A percentile compares a stretch with the other conserved stretches of the same genome.
phyloP scores from a whole-genome alignment of 2,329 filamentous ascomycete genomes.

The Botrytis galanthina region DNA sequence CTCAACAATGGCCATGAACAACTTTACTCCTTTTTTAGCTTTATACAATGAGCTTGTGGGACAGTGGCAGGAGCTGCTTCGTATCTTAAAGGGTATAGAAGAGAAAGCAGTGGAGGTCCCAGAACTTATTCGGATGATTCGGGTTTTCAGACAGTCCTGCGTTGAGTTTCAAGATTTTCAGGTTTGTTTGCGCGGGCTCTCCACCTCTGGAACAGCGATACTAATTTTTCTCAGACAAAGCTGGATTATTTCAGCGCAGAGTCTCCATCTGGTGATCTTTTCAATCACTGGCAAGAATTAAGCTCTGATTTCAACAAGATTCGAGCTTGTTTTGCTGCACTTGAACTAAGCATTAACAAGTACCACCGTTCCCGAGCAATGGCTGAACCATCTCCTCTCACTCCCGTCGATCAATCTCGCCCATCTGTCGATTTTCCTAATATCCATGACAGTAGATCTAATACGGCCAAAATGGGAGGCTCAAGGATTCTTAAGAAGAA shows the following conservation, averaged over 20 bases:
- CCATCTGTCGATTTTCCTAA: neutral
- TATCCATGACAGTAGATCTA: neutral
- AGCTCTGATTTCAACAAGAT: neutral
- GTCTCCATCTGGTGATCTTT: neutral
- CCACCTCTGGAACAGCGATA: neutral
- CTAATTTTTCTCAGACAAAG: neutral
- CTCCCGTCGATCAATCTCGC: neutral
- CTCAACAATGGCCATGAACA: neutral
- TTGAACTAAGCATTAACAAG: neutral
- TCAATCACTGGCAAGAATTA: neutral
- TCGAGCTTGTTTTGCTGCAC: neutral
- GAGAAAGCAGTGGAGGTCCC: neutral
- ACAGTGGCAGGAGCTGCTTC: neutral
- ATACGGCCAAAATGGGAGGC: neutral
- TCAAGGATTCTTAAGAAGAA: neutral
- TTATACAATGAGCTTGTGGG: neutral
- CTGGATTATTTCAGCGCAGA: neutral
- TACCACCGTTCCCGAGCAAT: neutral
- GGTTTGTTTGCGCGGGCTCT: neutral
- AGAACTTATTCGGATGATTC: neutral
- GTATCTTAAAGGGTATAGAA: neutral
- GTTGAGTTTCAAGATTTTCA: neutral
- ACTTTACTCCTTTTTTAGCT: neutral
- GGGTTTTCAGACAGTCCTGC: neutral
- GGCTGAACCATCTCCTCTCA: neutral